Conservation (phyloP, 345 rosid species). For the Reutealis trisperma region DNA sequence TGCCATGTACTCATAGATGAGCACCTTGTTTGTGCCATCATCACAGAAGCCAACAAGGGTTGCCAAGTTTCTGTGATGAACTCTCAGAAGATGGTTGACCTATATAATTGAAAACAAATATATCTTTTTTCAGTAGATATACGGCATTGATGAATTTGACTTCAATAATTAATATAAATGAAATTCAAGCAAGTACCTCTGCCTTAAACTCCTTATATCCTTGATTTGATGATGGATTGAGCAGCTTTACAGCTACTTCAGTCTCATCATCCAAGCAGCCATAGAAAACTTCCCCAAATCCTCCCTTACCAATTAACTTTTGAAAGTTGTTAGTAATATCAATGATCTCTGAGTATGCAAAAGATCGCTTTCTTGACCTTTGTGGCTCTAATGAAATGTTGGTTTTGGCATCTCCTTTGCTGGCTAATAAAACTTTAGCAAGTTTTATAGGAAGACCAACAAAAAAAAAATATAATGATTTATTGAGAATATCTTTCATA, state of each 20-base stretch:
- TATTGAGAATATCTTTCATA: too few species aligned
- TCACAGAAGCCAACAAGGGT: conserved; percentile 8
- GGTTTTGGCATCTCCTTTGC: too few species aligned
- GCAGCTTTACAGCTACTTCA: conserved; percentile 60
- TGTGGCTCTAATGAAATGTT: too few species aligned
- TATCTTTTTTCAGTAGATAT: too few species aligned
- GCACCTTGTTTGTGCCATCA: not conserved
- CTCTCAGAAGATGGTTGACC: not conserved
- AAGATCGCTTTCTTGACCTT: too few species aligned
- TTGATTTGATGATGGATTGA: conserved; percentile 42
- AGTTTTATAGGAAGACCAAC: too few species aligned
- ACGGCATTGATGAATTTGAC: too few species aligned
- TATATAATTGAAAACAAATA: not conserved
- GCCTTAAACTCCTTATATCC: conserved; percentile 50
- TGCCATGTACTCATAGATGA: conserved; percentile 12
- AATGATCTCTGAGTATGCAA: too few species aligned
- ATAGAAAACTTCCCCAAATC: conserved; percentile 53
- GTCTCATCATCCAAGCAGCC: conserved; percentile 39
- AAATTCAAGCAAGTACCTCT: conserved; percentile 21
- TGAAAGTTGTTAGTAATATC: conserved; percentile 43
- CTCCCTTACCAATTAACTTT: conserved; percentile 47
- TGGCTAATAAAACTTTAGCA: too few species aligned
- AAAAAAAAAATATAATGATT: too few species aligned
- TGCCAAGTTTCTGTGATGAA: conserved; percentile 16
- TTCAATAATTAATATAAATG: too few species aligned